Percentiles rank a stretch among this genome's conserved stretches.
Evolutionary conservation across 768 basidiomycete genomes (phyloP).

Genomic region (Obba rivulosa): DNA sequence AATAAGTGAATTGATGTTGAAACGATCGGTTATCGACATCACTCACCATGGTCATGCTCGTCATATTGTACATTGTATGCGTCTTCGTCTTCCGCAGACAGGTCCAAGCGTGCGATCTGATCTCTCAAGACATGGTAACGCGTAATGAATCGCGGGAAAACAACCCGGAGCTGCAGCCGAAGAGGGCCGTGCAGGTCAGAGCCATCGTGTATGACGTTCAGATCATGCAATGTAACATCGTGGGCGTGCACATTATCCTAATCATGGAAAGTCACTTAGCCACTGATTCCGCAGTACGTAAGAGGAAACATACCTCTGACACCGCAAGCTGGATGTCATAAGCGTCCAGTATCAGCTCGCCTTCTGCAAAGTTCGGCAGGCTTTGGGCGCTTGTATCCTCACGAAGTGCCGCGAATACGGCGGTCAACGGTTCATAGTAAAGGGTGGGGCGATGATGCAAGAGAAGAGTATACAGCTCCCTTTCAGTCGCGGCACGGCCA

Average conservation of each 20-base stretch:
- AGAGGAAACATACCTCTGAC: slow-evolving; percentile 49
- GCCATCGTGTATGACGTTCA: slow-evolving; percentile 65
- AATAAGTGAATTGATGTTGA: not conserved
- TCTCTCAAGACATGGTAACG: slow-evolving; percentile 63
- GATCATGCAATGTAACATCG: slow-evolving; percentile 67
- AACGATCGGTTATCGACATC: not conserved
- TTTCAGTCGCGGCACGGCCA: not conserved
- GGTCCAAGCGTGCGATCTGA: slow-evolving; percentile 39
- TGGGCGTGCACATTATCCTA: slow-evolving; percentile 69
- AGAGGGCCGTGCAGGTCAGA: slow-evolving; percentile 58
- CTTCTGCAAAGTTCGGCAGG: slow-evolving; percentile 43
- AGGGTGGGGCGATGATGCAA: slow-evolving; percentile 61
- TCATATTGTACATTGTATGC: slow-evolving; percentile 1
- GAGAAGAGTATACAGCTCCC: slow-evolving; percentile 31
- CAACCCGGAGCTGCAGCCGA: slow-evolving; percentile 46
- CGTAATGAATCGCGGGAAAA: slow-evolving; percentile 55
- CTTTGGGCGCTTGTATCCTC: slow-evolving; percentile 49
- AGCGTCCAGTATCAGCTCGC: slow-evolving; percentile 67
- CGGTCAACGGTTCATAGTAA: slow-evolving; percentile 71
- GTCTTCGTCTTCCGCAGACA: slow-evolving; percentile 15
- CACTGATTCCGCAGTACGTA: not conserved
- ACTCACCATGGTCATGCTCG: slow-evolving; percentile 17
- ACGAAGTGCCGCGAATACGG: slow-evolving; percentile 68
- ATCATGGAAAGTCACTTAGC: not conserved
- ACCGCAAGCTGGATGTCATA: slow-evolving; percentile 59